Percentiles rank a stretch among this genome's conserved stretches.
These are phyloP conservation scores for Pichia kluyveri DNA, from an alignment of 805 yeast genomes.

Conservation along the genomic window DNA sequence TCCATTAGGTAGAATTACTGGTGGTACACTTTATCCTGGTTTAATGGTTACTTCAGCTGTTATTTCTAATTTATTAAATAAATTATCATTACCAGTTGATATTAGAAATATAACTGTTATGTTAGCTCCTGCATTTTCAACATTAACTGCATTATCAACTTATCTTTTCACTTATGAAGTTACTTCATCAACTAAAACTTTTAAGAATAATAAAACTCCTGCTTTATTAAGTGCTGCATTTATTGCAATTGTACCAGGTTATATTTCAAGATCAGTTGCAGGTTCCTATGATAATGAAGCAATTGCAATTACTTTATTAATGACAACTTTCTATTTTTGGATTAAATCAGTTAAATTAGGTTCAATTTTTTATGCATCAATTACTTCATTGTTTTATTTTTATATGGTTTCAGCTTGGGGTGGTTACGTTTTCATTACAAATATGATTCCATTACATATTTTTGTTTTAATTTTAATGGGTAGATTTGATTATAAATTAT, in stretches of 20 bases:
- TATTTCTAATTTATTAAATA: constrained; percentile 64
- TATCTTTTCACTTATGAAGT: constrained; percentile 82
- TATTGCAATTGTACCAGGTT: constrained; percentile 98
- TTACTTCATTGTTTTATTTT: constrained; percentile 84
- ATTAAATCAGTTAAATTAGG: constrained; percentile 89
- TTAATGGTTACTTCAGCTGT: constrained; percentile 95
- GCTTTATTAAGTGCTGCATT: constrained; percentile 89
- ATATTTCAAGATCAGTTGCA: constrained; percentile 95
- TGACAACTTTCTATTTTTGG: constrained; percentile 96
- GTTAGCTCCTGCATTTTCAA: constrained; percentile 94
- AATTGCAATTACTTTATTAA: constrained; percentile 88
- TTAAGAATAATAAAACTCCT: constrained; percentile 41
- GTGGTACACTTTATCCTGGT: constrained; percentile 97
- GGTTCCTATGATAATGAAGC: constrained; percentile 99
- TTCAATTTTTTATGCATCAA: constrained; percentile 71
- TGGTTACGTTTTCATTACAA: constrained; percentile 97
- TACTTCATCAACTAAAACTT: constrained; percentile 47
- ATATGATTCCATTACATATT: constrained; percentile 91
- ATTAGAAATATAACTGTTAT: constrained; percentile 93
- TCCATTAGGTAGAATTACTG: constrained; percentile 97
- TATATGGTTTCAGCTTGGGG: constrained; percentile 99
- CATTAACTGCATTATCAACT: constrained; percentile 83
- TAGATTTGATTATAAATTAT: constrained; percentile 72
- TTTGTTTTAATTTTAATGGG: constrained; percentile 91
- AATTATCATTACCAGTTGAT: constrained; percentile 74